These are phyloP conservation scores for Trametes polyzona DNA, from an alignment of 1,284 basidiomycete species.

Conservation along the genomic window DNA sequence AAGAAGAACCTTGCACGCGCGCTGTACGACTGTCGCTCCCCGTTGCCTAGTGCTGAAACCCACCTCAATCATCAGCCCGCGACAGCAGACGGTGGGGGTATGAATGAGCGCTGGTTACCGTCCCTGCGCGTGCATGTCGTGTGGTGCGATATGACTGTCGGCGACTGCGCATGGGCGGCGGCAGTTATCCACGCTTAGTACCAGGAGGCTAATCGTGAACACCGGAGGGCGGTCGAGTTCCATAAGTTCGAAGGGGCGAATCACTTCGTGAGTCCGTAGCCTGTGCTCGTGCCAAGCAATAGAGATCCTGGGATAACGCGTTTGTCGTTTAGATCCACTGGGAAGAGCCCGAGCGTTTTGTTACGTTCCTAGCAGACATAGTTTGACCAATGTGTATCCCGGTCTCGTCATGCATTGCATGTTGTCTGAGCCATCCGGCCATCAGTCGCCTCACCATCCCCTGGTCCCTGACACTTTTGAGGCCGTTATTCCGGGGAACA, in stretches of 20 bases:
- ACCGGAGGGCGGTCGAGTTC: constrained; percentile 15
- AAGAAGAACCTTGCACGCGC: constrained; percentile 19
- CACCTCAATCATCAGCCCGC: too few relatives aligned
- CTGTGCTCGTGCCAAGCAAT: not conserved
- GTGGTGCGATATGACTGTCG: constrained; percentile 26
- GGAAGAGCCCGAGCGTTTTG: too few relatives aligned
- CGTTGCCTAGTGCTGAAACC: too few relatives aligned
- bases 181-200: constrained; percentile 11
- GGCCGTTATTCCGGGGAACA: too few relatives aligned
- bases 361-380: too few relatives aligned
- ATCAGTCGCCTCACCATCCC: too few relatives aligned
- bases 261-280: constrained; percentile 28
- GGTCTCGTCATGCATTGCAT: too few relatives aligned
- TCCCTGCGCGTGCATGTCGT: constrained; percentile 21
- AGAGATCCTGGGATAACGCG: too few relatives aligned
- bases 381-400: too few relatives aligned
- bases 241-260: constrained; percentile 26
- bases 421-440: too few relatives aligned
- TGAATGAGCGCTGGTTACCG: constrained; percentile 17
- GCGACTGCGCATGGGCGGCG: constrained; percentile 18
- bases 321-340: too few relatives aligned
- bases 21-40: constrained; percentile 15
- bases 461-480: too few relatives aligned
- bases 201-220: constrained; percentile 6
- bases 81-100: constrained; percentile 3